Conservation (phyloP, 306 rosid species). For the Rosa persica region DNA sequence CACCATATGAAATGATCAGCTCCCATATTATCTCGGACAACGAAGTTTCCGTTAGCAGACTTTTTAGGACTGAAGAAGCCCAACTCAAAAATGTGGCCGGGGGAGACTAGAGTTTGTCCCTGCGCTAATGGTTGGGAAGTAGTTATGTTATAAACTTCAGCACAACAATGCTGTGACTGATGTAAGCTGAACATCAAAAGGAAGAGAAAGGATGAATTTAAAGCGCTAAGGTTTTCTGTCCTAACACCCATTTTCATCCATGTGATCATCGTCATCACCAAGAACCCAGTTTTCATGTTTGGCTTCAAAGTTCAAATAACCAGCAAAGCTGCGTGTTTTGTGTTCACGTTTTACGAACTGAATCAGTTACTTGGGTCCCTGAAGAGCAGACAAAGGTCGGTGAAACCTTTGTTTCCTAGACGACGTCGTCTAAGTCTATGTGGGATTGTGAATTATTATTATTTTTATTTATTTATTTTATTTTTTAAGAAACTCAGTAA, state of each 20-base stretch:
- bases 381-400: too few species aligned
- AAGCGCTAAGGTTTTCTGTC: neutral
- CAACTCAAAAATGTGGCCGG: neutral
- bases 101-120: neutral
- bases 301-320: neutral
- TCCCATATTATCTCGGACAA: too few species aligned
- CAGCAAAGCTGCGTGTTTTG: neutral
- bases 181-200: neutral
- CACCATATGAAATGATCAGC: too few species aligned
- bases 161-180: neutral
- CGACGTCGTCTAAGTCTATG: too few species aligned
- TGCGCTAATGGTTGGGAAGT: neutral
- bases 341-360: neutral
- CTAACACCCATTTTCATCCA: too few species aligned
- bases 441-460: too few species aligned
- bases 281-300: neutral
- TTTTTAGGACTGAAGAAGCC: neutral
- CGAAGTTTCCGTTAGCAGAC: neutral
- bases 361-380: neutral
- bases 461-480: too few species aligned
- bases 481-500: too few species aligned
- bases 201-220: neutral
- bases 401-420: too few species aligned
- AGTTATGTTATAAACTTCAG: neutral
- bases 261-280: neutral